Percentiles rank a stretch among this genome's conserved stretches.
These are phyloP conservation scores for Ustilago trichophora DNA, from an alignment of 1,284 basidiomycete species.

Conservation along the genomic window DNA sequence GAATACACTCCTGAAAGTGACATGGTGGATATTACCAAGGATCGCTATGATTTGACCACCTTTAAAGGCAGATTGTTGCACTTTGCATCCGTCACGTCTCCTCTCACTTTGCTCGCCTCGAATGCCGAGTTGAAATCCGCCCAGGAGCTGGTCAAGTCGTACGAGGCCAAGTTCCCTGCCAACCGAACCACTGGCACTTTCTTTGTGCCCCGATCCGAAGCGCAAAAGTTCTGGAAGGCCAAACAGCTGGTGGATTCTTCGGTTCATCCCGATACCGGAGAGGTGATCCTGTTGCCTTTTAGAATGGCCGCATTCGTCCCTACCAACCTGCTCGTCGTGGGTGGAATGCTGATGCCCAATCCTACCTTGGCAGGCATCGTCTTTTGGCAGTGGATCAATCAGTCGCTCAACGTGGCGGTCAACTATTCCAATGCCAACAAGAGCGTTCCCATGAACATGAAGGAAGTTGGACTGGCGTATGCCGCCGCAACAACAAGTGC, in stretches of 20 bases:
- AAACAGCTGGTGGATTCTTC: constrained; percentile 66
- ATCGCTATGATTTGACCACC: constrained; percentile 43
- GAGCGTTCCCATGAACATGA: constrained; percentile 68
- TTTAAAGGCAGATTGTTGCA: constrained; percentile 68
- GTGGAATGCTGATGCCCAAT: constrained; percentile 67
- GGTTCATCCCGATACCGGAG: constrained; percentile 69
- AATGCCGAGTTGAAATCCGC: constrained; percentile 38
- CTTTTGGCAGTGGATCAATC: constrained; percentile 72
- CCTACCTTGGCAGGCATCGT: constrained; percentile 65
- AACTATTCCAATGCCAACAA: constrained; percentile 70
- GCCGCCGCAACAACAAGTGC: constrained; percentile 70
- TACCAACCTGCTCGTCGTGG: constrained; percentile 70
- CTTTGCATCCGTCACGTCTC: constrained; percentile 71
- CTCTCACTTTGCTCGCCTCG: constrained; percentile 70
- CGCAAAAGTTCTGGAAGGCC: constrained; percentile 49
- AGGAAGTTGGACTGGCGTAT: constrained; percentile 70
- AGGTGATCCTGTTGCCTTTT: constrained; percentile 69
- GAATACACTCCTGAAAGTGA: constrained; percentile 10
- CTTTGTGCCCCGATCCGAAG: constrained; percentile 35
- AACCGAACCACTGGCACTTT: constrained; percentile 26
- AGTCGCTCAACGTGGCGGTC: constrained; percentile 67
- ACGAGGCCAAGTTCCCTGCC: constrained; percentile 34
- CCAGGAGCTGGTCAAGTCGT: constrained; percentile 29
- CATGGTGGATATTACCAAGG: constrained; percentile 46
- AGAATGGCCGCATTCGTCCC: constrained; percentile 71